phyloP scores from a whole-genome alignment of 768 basidiomycete genomes.

The Lepiota venenata region DNA sequence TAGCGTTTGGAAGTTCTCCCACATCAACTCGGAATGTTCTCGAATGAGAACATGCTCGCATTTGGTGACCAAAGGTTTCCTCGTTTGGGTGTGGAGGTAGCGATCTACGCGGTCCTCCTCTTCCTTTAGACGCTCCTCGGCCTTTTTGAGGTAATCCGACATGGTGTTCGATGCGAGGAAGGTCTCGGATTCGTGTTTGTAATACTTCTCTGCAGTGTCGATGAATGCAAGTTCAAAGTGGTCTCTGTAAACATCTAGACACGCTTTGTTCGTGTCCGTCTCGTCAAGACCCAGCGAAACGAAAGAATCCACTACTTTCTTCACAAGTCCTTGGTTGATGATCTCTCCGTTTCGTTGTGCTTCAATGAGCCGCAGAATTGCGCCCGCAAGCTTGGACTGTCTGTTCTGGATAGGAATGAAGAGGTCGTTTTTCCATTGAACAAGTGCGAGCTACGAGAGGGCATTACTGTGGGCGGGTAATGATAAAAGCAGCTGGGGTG shows the following conservation, averaged over 20 bases:
- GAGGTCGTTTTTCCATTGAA: slow-evolving; percentile 93
- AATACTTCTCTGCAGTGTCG: slow-evolving; percentile 84
- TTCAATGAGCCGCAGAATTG: slow-evolving; percentile 88
- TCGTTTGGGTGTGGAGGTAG: slow-evolving; percentile 87
- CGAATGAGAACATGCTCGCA: slow-evolving; percentile 94
- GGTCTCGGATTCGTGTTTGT: slow-evolving; percentile 86
- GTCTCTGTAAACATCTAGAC: slow-evolving; percentile 89
- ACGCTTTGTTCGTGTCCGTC: slow-evolving; percentile 85
- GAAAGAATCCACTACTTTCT: slow-evolving; percentile 93
- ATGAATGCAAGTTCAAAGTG: slow-evolving; percentile 91
- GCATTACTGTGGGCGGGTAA: slow-evolving; percentile 7
- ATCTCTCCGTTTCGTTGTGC: slow-evolving; percentile 91
- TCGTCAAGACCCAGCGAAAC: slow-evolving; percentile 95
- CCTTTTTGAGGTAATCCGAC: slow-evolving; percentile 93
- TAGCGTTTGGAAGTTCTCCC: slow-evolving; percentile 87
- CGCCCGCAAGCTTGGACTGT: slow-evolving; percentile 78
- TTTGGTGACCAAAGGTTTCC: slow-evolving; percentile 73
- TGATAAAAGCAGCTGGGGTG: not conserved
- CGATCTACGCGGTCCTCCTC: slow-evolving; percentile 95
- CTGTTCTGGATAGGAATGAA: slow-evolving; percentile 86
- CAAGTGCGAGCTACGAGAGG: slow-evolving; percentile 75
- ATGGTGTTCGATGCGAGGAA: slow-evolving; percentile 88
- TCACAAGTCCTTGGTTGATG: slow-evolving; percentile 90
- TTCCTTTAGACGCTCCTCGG: slow-evolving; percentile 87
- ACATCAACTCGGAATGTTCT: slow-evolving; percentile 80